Conservation (phyloP, 306 rosid genomes). For the Prunus padus region DNA sequence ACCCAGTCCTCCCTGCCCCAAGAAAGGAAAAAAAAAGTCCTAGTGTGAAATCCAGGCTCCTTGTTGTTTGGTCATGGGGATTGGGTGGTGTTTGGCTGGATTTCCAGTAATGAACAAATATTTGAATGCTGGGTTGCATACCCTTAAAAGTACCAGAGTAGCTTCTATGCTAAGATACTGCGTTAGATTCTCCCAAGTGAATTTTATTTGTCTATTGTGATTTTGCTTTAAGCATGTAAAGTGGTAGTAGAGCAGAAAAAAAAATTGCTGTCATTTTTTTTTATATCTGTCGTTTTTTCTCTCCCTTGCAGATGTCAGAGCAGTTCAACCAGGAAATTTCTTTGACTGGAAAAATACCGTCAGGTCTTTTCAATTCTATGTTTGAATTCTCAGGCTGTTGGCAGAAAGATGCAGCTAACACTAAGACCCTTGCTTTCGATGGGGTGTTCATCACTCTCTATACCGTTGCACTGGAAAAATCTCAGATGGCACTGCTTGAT, state of each 20-base stretch:
- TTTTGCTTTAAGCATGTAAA: background rate
- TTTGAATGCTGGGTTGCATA: background rate
- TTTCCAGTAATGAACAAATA: background rate
- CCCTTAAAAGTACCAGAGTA: background rate
- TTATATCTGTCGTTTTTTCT: conserved; percentile 15
- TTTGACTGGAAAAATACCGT: conserved; percentile 90
- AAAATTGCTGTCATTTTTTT: background rate
- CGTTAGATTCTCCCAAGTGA: background rate
- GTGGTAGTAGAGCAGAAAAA: background rate
- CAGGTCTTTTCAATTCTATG: conserved; percentile 94
- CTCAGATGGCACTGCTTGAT: conserved; percentile 79
- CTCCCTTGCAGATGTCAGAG: conserved; percentile 83
- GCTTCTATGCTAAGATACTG: background rate
- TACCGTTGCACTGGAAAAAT: conserved; percentile 86
- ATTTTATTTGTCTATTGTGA: background rate
- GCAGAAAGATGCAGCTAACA: conserved; percentile 95
- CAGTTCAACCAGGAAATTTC: conserved; percentile 93
- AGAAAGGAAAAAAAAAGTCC: background rate
- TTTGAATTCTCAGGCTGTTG: conserved; percentile 93
- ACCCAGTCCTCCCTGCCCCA: background rate
- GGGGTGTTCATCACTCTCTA: conserved; percentile 92
- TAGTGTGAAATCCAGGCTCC: background rate
- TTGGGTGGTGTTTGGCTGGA: background rate
- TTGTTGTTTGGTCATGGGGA: background rate
- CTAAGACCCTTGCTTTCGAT: conserved; percentile 91